Conservation (phyloP, 2,329 filamentous ascomycete species). For the Pseudogymnoascus sp. region DNA sequence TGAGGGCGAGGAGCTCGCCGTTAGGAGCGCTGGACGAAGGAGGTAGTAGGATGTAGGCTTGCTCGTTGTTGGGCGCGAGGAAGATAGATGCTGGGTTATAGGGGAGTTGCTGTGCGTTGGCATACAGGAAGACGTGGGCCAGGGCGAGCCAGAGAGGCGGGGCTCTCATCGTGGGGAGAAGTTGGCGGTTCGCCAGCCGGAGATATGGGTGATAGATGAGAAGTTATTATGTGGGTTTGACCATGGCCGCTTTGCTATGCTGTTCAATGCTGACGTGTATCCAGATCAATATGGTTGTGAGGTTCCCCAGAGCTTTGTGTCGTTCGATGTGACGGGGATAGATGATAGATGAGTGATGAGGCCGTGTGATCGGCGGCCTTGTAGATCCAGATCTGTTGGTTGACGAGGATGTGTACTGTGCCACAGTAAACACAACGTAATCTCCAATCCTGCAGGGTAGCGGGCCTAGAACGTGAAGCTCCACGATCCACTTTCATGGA, state of each 20-base stretch:
- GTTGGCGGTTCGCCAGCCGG: background rate
- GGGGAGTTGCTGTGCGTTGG: conserved; percentile 47
- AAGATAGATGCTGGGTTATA: conserved; percentile 74
- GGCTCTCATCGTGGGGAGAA: background rate
- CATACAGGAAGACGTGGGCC: background rate
- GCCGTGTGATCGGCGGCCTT: background rate
- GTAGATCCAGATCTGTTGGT: conserved; percentile 9
- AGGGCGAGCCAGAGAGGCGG: background rate
- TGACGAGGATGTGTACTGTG: background rate
- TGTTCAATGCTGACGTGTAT: background rate
- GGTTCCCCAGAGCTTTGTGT: background rate
- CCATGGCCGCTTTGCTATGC: background rate
- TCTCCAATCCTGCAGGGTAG: background rate
- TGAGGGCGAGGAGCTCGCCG: conserved; percentile 53
- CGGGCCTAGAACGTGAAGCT: background rate
- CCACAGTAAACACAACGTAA: background rate
- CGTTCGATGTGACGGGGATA: background rate
- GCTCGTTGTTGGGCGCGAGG: conserved; percentile 40
- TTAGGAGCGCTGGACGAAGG: conserved; percentile 31
- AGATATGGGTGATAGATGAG: background rate
- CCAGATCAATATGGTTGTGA: background rate
- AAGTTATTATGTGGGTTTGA: background rate
- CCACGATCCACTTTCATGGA: background rate
- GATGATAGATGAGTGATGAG: background rate
- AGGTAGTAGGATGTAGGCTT: conserved; percentile 62